Evolutionary conservation across 2,329 filamentous ascomycete species (phyloP).

Genomic region (Lizonia empirigonia): DNA sequence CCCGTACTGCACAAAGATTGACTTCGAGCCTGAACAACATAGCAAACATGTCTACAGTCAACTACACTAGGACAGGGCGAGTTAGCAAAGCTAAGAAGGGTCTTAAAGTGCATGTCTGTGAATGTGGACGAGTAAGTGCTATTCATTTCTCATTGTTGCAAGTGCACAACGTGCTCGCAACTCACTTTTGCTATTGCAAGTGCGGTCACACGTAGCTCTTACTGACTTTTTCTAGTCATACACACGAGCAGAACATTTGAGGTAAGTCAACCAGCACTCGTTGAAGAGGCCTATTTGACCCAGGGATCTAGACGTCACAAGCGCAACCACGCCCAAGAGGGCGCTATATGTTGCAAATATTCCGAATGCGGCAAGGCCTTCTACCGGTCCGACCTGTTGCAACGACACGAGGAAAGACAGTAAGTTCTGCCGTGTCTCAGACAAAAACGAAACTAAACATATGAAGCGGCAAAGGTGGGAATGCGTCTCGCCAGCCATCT

Average conservation of each 20-base stretch:
- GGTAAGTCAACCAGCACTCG: conserved; percentile 33
- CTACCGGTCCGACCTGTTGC: conserved; percentile 52
- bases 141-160: conserved; percentile 3
- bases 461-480: conserved; percentile 36
- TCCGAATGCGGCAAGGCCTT: conserved; percentile 52
- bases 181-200: neutral
- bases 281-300: neutral
- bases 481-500: conserved; percentile 32
- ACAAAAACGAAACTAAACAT: conserved; percentile 15
- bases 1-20: conserved; percentile 40
- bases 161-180: neutral
- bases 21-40: conserved; percentile 39
- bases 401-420: conserved; percentile 54
- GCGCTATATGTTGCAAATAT: conserved; percentile 49
- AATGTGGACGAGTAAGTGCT: conserved; percentile 54
- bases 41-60: conserved; percentile 39
- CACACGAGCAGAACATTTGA: conserved; percentile 55
- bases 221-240: conserved; percentile 50
- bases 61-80: conserved; percentile 54
- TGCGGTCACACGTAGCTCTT: too few relatives aligned
- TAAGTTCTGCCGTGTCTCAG: conserved; percentile 29
- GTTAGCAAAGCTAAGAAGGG: conserved; percentile 57
- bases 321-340: conserved; percentile 53
- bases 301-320: conserved; percentile 49
- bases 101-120: conserved; percentile 53